phyloP scores from a whole-genome alignment of 148 eudicot genomes.

The Pouteria glomerata region DNA sequence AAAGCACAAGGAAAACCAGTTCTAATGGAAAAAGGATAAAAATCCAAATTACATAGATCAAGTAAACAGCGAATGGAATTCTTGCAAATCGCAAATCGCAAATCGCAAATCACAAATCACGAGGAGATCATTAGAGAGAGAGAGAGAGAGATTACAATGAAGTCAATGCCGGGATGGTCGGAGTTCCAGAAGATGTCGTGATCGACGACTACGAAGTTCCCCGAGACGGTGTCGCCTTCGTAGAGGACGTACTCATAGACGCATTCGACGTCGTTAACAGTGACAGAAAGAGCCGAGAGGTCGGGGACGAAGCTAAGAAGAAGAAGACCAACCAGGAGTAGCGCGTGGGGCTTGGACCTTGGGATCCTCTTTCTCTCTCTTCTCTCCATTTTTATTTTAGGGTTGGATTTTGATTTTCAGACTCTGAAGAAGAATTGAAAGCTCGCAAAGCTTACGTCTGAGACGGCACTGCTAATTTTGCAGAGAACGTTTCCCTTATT shows the following conservation, averaged over 20 bases:
- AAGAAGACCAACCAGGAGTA: constrained; percentile 31
- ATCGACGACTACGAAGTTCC: constrained; percentile 91
- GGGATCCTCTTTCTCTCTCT: constrained; percentile 13
- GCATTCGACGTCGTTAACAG: constrained; percentile 78
- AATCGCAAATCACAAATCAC: too few relatives aligned
- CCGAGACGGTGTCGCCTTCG: constrained; percentile 72
- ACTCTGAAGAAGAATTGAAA: too few relatives aligned
- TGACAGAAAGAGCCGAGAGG: constrained; percentile 54
- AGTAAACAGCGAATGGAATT: too few relatives aligned
- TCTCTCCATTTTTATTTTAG: constrained; percentile 22
- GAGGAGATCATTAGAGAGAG: neutral
- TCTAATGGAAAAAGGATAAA: too few relatives aligned
- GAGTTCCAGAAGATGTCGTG: constrained; percentile 91
- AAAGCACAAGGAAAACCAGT: too few relatives aligned
- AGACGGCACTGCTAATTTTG: too few relatives aligned
- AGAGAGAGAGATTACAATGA: constrained; percentile 41
- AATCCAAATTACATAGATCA: too few relatives aligned
- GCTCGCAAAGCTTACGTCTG: too few relatives aligned
- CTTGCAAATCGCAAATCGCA: too few relatives aligned
- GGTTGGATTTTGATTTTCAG: too few relatives aligned
- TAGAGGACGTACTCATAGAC: constrained; percentile 84
- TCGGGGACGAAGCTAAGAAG: constrained; percentile 29
- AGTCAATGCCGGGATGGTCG: constrained; percentile 94
- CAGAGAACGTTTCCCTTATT: too few relatives aligned
- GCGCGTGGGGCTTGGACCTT: constrained; percentile 12